Percentiles rank a stretch among this genome's conserved stretches.
These are phyloP conservation scores for Polygonum maritimum DNA, from an alignment of 148 eudicot genomes.

Conservation along the genomic window DNA sequence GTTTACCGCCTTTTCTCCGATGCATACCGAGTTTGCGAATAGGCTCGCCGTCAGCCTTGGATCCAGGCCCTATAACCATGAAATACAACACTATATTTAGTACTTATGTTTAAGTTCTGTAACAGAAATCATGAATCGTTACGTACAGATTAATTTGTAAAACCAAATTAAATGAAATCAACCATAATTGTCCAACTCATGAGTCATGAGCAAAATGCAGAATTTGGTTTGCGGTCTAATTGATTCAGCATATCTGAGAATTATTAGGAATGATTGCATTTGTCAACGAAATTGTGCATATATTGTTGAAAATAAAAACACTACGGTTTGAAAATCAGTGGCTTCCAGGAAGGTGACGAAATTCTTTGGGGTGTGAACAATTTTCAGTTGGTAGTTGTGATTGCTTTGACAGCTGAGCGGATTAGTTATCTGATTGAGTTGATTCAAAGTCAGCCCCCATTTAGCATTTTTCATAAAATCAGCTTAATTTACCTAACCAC, in stretches of 20 bases:
- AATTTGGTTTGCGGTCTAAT: not conserved
- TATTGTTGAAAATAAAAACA: not conserved
- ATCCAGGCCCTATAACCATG: slow-evolving; percentile 65
- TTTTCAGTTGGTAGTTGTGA: slow-evolving; percentile 5
- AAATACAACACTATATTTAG: not conserved
- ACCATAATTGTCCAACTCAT: not conserved
- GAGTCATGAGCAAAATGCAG: not conserved
- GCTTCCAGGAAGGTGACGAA: not conserved
- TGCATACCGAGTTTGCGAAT: slow-evolving; percentile 64
- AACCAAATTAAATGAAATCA: too few relatives aligned
- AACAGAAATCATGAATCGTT: not conserved
- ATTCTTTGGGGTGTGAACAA: not conserved
- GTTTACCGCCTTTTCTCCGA: slow-evolving; percentile 61
- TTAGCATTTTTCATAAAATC: not conserved
- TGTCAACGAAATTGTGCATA: slow-evolving; percentile 1
- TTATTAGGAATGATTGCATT: not conserved
- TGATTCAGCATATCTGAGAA: not conserved
- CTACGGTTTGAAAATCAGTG: not conserved
- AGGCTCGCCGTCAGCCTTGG: slow-evolving; percentile 76
- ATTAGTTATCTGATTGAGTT: not conserved
- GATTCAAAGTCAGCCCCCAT: not conserved
- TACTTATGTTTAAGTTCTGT: not conserved
- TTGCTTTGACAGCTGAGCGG: not conserved
- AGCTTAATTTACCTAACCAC: not conserved
- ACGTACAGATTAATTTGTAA: too few relatives aligned